phyloP scores from a whole-genome alignment of 2,329 filamentous ascomycete species.

The Didymella pinodella region DNA sequence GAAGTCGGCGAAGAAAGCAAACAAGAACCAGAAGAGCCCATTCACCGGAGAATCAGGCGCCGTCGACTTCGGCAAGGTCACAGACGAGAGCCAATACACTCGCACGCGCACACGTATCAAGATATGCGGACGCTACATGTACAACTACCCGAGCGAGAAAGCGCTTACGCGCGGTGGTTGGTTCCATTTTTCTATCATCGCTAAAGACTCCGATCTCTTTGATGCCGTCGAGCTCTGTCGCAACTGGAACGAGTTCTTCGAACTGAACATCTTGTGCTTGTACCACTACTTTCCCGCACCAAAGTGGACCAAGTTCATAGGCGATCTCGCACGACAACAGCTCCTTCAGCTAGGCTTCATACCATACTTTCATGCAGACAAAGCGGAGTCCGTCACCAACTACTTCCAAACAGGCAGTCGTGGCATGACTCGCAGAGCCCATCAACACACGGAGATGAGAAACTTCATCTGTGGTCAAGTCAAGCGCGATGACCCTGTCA shows the following conservation, averaged over 20 bases:
- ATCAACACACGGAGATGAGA: conserved; percentile 48
- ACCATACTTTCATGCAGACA: conserved; percentile 46
- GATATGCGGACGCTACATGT: conserved; percentile 59
- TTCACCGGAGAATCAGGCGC: conserved; percentile 27
- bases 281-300: conserved; percentile 59
- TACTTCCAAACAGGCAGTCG: conserved; percentile 46
- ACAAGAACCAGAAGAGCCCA: conserved; percentile 6
- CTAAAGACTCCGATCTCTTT: conserved; percentile 57
- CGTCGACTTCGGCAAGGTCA: conserved; percentile 50
- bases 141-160: conserved; percentile 60
- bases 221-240: conserved; percentile 58
- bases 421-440: conserved; percentile 43
- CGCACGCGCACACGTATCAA: conserved; percentile 55
- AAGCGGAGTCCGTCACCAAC: conserved; percentile 46
- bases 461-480: conserved; percentile 56
- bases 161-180: conserved; percentile 59
- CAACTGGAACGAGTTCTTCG: conserved; percentile 61
- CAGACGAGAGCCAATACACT: conserved; percentile 43
- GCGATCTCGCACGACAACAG: conserved; percentile 51
- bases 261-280: conserved; percentile 56
- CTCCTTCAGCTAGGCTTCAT: conserved; percentile 54
- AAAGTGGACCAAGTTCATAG: conserved; percentile 56
- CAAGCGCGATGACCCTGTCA: conserved; percentile 53
- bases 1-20: conserved; percentile 34
- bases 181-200: conserved; percentile 61